Evolutionary conservation across 129 eudicot genomes (phyloP), one percentile per base, ranked within the genome.

Genomic region (Dittrichia graveolens): DNA sequence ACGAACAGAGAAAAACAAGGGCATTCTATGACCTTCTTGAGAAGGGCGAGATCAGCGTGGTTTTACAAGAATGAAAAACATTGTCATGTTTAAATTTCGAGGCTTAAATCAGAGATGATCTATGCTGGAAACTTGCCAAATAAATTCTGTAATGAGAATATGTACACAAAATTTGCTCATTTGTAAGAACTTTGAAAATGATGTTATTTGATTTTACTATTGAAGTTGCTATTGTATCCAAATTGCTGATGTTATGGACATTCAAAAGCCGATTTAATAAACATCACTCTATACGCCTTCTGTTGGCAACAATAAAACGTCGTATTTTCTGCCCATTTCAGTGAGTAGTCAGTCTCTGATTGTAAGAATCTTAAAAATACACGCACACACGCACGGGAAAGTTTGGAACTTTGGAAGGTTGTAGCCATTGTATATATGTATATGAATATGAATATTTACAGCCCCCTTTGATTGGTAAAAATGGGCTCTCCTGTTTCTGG

Each of bases 21-120:
- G 68, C 79, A 5, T 80, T 80, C 40, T 80, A 74, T 41, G 76
- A 80, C 62, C 75, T 80, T 71, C 16, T 74, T 19, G 84, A 80
- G 55, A 80, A 80, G 84, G 84, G 80, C 0, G 84, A 80, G 76
- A 80, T 80, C 58, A 68, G 80, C 19, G 76, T 80, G 59, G 84
- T 80, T 67, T 67, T 70, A 67, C 60, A 80, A 59, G 80, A 80
- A 61, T 75, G 79, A 59, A 59, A 12, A 74, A 34, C 65, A 46
- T 74, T 52, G 53, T 62, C 56, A 67, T 53, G 61, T 49, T 59
- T 58, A 47, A 5, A 38, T n/a, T 54, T 18, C 15, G 16, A 65
- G 72, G 50, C 61, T 53, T 76, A 44, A 75, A 48, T 60, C 65
- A 49, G 81, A 49, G 81, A 60, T 69, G 57, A 55, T 69, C 1